Evolutionary conservation across 352 stramenopile genomes (phyloP).

Genomic region (Pythium brassicae): DNA sequence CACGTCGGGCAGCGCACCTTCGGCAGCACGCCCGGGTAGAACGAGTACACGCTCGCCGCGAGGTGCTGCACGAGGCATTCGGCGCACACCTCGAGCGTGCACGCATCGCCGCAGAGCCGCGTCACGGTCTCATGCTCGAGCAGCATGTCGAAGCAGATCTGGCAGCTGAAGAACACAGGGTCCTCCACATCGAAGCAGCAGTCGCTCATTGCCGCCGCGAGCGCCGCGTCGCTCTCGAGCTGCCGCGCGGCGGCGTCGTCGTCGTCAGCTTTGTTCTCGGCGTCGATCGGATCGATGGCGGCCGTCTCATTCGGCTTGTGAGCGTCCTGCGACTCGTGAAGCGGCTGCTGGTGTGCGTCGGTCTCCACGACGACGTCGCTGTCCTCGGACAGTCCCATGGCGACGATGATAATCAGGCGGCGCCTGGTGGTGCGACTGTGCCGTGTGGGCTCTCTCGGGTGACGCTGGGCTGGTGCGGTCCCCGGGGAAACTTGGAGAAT

Average conservation of each 20-base stretch:
- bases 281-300: neutral
- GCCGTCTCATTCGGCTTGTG: neutral
- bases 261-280: too few relatives aligned
- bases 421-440: too few relatives aligned
- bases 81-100: conserved; percentile 36
- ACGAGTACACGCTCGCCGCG: conserved; percentile 47
- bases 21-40: conserved; percentile 54
- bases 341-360: neutral
- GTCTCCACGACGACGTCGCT: neutral
- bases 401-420: too few relatives aligned
- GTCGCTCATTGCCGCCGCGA: neutral
- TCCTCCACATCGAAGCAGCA: conserved; percentile 5
- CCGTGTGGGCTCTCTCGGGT: too few relatives aligned
- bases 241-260: neutral
- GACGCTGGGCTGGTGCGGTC: too few relatives aligned
- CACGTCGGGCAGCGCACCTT: conserved; percentile 68
- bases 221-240: conserved; percentile 3
- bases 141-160: conserved; percentile 60
- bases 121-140: conserved; percentile 26
- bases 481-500: too few relatives aligned
- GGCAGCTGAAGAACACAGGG: conserved; percentile 31
- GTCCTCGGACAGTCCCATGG: neutral
- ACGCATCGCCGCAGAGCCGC: conserved; percentile 33
- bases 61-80: conserved; percentile 48
- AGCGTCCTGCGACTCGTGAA: neutral